A percentile compares a stretch with the other conserved stretches of the same genome.
Conservation (phyloP, 106 monocot species). For the Hemerocallis citrina region DNA sequence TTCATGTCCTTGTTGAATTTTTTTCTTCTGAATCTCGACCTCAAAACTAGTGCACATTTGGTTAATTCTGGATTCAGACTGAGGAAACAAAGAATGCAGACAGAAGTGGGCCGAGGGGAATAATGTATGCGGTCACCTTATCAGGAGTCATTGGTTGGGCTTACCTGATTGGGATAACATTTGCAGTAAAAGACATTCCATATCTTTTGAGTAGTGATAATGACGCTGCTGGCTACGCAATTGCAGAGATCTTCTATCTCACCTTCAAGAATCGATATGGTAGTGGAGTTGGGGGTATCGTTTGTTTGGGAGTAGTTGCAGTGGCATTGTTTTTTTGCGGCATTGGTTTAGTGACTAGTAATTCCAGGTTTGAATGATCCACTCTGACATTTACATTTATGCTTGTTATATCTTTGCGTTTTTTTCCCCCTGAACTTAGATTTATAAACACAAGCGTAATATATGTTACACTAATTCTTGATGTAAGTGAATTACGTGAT, state of each 20-base stretch:
- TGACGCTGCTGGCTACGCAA: constrained; percentile 88
- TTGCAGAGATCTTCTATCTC: constrained; percentile 77
- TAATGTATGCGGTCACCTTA: constrained; percentile 67
- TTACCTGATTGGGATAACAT: constrained; percentile 80
- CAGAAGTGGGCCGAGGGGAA: constrained; percentile 72
- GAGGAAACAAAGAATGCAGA: constrained; percentile 90
- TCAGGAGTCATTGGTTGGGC: constrained; percentile 74
- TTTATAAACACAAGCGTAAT: too few species aligned
- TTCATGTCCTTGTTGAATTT: too few species aligned
- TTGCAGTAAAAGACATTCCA: constrained; percentile 72
- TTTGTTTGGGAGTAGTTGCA: constrained; percentile 70
- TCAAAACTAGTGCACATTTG: too few species aligned
- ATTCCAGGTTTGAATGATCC: too few species aligned
- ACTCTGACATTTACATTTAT: too few species aligned
- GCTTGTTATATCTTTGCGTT: too few species aligned
- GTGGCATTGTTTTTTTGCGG: constrained; percentile 90
- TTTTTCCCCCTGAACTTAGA: too few species aligned
- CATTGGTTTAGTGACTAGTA: constrained; percentile 85
- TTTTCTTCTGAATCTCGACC: too few species aligned
- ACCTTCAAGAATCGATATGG: constrained; percentile 84
- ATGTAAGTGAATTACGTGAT: too few species aligned
- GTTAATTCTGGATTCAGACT: too few species aligned
- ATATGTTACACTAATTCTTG: too few species aligned
- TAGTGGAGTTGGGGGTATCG: constrained; percentile 67
- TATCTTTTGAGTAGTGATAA: constrained; percentile 63